Evolutionary conservation across 305 asterid genomes (phyloP).

Genomic region (Euphrasia arctica): DNA sequence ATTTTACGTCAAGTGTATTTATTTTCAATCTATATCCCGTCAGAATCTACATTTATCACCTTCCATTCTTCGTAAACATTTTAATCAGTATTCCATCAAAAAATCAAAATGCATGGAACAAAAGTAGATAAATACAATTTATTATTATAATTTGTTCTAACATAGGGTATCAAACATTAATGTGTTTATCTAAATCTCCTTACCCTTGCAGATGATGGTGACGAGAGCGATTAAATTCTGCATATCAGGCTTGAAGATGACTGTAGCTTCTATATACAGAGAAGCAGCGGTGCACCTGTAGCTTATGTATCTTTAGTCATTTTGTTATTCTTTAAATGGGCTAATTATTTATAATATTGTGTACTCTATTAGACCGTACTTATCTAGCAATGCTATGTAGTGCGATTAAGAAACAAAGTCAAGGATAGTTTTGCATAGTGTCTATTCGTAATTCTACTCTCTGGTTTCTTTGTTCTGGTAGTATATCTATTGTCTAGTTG

Average conservation of each 20-base stretch:
- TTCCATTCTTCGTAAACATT: not conserved
- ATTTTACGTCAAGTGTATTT: too few relatives aligned
- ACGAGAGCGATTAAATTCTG: slow-evolving; percentile 54
- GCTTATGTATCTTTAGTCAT: slow-evolving; percentile 21
- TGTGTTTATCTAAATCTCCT: not conserved
- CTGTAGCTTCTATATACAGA: slow-evolving; percentile 23
- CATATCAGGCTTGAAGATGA: slow-evolving; percentile 18
- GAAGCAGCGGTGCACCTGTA: slow-evolving; percentile 17
- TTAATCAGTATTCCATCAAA: not conserved
- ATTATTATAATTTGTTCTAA: slow-evolving; percentile 3
- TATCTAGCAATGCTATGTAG: slow-evolving; percentile 12
- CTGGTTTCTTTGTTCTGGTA: not conserved
- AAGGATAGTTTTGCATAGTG: not conserved
- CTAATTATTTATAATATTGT: slow-evolving; percentile 15
- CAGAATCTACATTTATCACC: not conserved
- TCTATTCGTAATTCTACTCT: not conserved
- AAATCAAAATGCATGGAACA: not conserved
- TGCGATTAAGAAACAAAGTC: slow-evolving; percentile 12
- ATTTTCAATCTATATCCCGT: not conserved
- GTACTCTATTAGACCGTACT: not conserved
- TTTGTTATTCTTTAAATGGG: slow-evolving; percentile 15
- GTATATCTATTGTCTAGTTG: slow-evolving; percentile 2
- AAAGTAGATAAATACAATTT: not conserved
- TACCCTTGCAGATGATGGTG: slow-evolving; percentile 50
- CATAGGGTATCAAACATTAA: not conserved